Percentiles rank a stretch among this genome's conserved stretches.
These are phyloP conservation scores for Suillus luteus DNA, from an alignment of 768 basidiomycete genomes.

Conservation along the genomic window DNA sequence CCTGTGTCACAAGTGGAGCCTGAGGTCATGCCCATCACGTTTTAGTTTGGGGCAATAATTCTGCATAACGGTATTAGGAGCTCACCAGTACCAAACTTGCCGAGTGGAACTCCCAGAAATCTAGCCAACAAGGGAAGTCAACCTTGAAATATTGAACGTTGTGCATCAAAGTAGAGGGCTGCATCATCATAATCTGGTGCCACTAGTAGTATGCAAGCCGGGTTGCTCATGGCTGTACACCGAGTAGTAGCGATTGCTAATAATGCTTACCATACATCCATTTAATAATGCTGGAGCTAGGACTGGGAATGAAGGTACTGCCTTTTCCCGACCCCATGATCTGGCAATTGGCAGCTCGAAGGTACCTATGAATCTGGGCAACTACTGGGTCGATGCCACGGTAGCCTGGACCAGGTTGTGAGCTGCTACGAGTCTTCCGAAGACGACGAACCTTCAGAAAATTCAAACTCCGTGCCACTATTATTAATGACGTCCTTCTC, in stretches of 20 bases:
- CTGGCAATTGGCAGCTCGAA: neutral
- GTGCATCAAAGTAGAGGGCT: neutral
- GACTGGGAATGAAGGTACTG: neutral
- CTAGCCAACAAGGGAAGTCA: neutral
- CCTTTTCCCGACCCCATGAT: neutral
- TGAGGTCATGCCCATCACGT: neutral
- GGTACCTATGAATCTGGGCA: neutral
- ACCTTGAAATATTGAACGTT: neutral
- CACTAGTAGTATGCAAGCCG: neutral
- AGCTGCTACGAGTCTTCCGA: too few relatives aligned
- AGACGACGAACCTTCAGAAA: too few relatives aligned
- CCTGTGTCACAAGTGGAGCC: neutral
- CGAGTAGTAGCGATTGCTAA: neutral
- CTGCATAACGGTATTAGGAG: neutral
- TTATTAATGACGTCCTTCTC: too few relatives aligned
- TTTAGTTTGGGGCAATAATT: neutral
- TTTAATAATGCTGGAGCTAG: neutral
- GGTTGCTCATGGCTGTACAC: neutral
- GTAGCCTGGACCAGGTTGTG: neutral
- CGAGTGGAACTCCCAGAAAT: neutral
- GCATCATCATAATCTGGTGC: neutral
- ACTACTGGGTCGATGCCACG: slow-evolving; percentile 40
- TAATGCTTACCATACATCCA: neutral
- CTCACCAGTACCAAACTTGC: neutral
- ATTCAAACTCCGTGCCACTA: neutral